Evolutionary conservation across 2,329 filamentous ascomycete genomes (phyloP), one percentile per base, ranked within the genome.

Genomic region (Talaromyces rugulosus): DNA sequence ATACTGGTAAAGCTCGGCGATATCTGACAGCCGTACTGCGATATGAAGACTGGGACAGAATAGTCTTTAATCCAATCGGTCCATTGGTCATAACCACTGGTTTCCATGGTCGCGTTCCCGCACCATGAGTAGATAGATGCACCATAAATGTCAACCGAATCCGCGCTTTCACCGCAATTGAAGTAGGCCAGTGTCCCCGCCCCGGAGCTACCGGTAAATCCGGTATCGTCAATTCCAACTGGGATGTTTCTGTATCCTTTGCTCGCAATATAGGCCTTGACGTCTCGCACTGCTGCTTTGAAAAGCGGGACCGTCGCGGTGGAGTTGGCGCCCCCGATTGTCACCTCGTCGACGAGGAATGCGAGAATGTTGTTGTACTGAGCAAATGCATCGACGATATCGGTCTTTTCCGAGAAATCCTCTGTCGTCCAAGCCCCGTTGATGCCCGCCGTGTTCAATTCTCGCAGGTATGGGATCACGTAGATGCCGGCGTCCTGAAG

Each of bases 261-360:
- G 66, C 81, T 72, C 81, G 88, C 89, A 83, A 97, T 96, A 81
- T 97, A 93, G 63, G 85, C 82, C 86, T 97, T 97, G 80, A 86
- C 91, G 78, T 67, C 66, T 18, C 64, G 63, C 27, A 81, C 75
- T 1, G 75, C 66, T 9, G 80, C 78, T 64, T 83, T 81, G 0
- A 78, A 80, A 67, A 83, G 84, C 2, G 82, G 92, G 53, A 93
- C 91, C 62, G 85, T 81, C 44, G 93, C 97, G 84, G 96, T 96
- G 82, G 87, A 91, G 67, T 82, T 82, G 71, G 87, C 85, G 23
- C 23, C 23, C 23, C 23, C 23, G 82, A 96, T 96, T 70, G 92
- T 89, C 66, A 97, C 93, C 80, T 97, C 94, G 80, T 98, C 97
- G 67, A 92, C 93, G 76, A 98, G 96, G 88, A 97, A 98, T 70